These are phyloP conservation scores for Curvularia hawaiiensis DNA, from an alignment of 2,329 filamentous ascomycete species.

Conservation along the genomic window DNA sequence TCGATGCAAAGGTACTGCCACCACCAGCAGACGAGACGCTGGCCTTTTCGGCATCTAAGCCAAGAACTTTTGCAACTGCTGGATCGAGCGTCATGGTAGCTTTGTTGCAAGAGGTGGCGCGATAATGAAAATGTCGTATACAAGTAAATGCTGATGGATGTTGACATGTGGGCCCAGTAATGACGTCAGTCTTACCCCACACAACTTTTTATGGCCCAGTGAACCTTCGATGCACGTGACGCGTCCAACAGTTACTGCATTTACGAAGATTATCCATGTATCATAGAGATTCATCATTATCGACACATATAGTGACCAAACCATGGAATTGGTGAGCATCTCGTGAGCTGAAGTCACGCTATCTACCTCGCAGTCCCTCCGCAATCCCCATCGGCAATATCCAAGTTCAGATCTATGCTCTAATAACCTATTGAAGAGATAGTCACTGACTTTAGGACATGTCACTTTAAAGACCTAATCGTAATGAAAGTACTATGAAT, in stretches of 20 bases:
- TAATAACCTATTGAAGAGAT: not conserved
- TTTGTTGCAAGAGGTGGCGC: not conserved
- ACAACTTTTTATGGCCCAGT: not conserved
- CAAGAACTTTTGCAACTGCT: constrained; percentile 65
- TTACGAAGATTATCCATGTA: not conserved
- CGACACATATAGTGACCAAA: not conserved
- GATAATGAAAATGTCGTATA: not conserved
- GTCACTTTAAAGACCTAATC: too few species aligned
- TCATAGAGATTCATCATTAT: not conserved
- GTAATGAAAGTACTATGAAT: too few species aligned
- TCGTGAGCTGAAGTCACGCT: not conserved
- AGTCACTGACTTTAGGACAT: too few species aligned
- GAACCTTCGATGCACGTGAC: not conserved
- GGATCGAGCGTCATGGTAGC: constrained; percentile 61
- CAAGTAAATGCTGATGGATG: not conserved
- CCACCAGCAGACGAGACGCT: constrained; percentile 66
- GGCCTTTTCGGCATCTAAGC: constrained; percentile 60
- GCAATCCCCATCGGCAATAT: not conserved
- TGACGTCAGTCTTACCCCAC: constrained; percentile 8
- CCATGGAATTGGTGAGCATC: not conserved
- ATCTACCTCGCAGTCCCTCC: not conserved
- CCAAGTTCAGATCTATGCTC: not conserved
- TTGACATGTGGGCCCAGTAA: not conserved
- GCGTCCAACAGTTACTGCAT: not conserved
- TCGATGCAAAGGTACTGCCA: constrained; percentile 63